Percentiles rank a stretch among this genome's conserved stretches.
Evolutionary conservation across 495 filamentous ascomycete species (phyloP).

Genomic region (Aspergillus funiculosus): DNA sequence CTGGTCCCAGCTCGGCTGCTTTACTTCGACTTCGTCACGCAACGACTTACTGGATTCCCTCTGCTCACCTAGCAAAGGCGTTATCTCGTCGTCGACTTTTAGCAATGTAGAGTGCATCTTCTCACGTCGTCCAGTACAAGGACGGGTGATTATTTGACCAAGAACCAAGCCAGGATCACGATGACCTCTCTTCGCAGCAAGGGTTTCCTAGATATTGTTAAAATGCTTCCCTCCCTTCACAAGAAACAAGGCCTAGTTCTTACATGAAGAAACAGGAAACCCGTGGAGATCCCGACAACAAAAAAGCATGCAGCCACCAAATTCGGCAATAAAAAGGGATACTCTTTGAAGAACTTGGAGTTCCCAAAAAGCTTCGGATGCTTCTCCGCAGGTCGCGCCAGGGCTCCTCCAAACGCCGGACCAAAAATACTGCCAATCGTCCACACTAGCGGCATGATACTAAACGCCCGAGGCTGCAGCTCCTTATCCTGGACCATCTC

Average conservation of each 20-base stretch:
- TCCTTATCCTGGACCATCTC: slow-evolving; percentile 80
- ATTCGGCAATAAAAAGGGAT: slow-evolving; percentile 80
- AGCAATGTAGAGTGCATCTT: slow-evolving; percentile 8
- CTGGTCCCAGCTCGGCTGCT: slow-evolving; percentile 52
- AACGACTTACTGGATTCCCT: slow-evolving; percentile 13
- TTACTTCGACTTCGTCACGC: slow-evolving; percentile 6
- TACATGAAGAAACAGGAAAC: slow-evolving; percentile 62
- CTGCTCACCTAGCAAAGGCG: slow-evolving; percentile 26
- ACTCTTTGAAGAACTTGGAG: slow-evolving; percentile 60
- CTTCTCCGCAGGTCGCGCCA: slow-evolving; percentile 68
- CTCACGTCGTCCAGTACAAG: slow-evolving; percentile 24
- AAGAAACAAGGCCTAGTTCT: not conserved
- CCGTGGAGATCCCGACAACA: slow-evolving; percentile 62
- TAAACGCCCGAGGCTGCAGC: slow-evolving; percentile 76
- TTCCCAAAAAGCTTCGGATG: slow-evolving; percentile 63
- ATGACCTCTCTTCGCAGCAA: slow-evolving; percentile 55
- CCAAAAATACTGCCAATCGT: slow-evolving; percentile 82
- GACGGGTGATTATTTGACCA: slow-evolving; percentile 45
- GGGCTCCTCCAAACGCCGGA: slow-evolving; percentile 77
- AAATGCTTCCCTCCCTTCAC: not conserved
- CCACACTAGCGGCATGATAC: slow-evolving; percentile 80
- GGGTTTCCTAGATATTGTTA: slow-evolving; percentile 55
- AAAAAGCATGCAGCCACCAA: slow-evolving; percentile 67
- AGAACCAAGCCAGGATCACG: slow-evolving; percentile 65
- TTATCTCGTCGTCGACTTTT: slow-evolving; percentile 37